phyloP scores from a whole-genome alignment of 768 basidiomycete genomes.

The Hebeloma cylindrosporum region DNA sequence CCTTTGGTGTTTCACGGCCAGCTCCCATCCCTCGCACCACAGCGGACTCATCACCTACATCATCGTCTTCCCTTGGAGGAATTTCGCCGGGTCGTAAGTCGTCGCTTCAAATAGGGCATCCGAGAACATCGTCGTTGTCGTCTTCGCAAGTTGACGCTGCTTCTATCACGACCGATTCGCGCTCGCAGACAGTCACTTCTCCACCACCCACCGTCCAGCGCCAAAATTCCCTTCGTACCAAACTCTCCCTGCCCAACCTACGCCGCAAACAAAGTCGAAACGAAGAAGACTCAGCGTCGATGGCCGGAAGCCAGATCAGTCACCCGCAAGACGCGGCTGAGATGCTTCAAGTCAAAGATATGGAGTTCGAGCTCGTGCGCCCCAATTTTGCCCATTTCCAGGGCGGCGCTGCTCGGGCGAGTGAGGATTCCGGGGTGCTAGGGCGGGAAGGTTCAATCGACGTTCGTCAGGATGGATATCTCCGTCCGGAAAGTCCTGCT shows the following conservation, averaged over 20 bases:
- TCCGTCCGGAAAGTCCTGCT: constrained; percentile 44
- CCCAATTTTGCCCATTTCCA: constrained; percentile 50
- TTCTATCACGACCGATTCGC: no score
- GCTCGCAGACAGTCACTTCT: constrained; percentile 36
- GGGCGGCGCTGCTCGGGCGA: constrained; percentile 37
- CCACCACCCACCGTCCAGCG: constrained; percentile 39
- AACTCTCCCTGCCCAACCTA: constrained; percentile 69
- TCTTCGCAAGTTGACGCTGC: no score
- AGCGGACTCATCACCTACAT: no score
- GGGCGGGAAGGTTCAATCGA: constrained; percentile 37
- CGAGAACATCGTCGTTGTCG: no score
- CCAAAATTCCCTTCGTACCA: constrained; percentile 50
- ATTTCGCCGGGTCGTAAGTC: no score
- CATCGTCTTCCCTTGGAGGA: no score
- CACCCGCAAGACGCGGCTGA: constrained; percentile 41
- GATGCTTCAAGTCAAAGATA: constrained; percentile 74
- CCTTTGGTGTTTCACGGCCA: not conserved
- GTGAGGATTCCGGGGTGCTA: constrained; percentile 54
- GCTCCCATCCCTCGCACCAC: not conserved
- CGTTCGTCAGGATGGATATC: constrained; percentile 25
- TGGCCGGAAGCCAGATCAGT: no score
- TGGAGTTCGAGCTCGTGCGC: constrained; percentile 77
- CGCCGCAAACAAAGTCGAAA: constrained; percentile 45
- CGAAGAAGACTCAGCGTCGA: constrained; percentile 24
- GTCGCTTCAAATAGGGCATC: no score